A percentile compares a stretch with the other conserved stretches of the same genome.
Evolutionary conservation across 73 alveolate genomes (phyloP).

Genomic region (Stentor coeruleus): DNA sequence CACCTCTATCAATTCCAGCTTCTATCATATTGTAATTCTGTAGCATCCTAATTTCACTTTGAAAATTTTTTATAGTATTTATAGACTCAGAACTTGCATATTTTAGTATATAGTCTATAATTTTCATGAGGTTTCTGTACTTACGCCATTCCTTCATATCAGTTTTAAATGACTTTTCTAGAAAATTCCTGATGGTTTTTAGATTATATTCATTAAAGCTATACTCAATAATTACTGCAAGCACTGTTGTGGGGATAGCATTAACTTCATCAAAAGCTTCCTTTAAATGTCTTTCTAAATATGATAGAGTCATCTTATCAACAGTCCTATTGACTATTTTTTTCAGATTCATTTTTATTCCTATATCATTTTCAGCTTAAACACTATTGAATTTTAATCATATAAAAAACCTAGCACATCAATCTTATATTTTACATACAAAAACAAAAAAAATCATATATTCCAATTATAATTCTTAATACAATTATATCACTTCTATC

Average conservation of each 20-base stretch:
- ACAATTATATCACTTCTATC: too few species aligned
- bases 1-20: background rate
- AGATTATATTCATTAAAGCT: background rate
- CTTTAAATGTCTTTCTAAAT: background rate
- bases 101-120: background rate
- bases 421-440: too few species aligned
- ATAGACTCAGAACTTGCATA: background rate
- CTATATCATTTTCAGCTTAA: too few species aligned
- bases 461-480: too few species aligned
- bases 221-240: background rate
- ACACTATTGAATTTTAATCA: too few species aligned
- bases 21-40: background rate
- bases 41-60: background rate
- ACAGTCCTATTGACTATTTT: background rate
- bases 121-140: background rate
- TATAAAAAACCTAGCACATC: too few species aligned
- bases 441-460: too few species aligned
- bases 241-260: background rate
- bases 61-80: too few species aligned
- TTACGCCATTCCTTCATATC: background rate
- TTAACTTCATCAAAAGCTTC: background rate
- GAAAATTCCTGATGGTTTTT: background rate
- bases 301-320: background rate
- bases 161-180: background rate
- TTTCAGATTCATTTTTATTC: too few species aligned